Conservation (phyloP, 2,329 filamentous ascomycete species). For the Xylaria sp. region DNA sequence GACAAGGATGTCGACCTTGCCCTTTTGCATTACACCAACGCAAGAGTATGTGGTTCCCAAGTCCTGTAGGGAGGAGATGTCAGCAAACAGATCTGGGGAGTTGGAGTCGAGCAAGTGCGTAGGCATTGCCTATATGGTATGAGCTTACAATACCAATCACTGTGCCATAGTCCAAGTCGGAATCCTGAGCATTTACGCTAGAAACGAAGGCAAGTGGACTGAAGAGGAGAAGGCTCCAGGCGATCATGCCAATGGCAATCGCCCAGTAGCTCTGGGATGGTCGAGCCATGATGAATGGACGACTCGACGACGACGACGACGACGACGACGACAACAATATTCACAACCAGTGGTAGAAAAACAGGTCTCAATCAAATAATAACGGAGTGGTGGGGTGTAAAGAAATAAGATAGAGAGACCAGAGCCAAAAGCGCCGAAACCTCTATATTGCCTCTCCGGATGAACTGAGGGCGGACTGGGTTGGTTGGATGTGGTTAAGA, state of each 20-base stretch:
- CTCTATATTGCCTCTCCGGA: constrained; percentile 33
- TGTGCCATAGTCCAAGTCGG: constrained; percentile 77
- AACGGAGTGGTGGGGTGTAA: constrained; percentile 7
- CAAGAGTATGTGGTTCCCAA: constrained; percentile 88
- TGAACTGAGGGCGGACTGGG: constrained; percentile 6
- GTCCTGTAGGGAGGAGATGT: constrained; percentile 55
- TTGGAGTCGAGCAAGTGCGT: neutral
- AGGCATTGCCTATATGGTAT: neutral
- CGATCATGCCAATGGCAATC: constrained; percentile 84
- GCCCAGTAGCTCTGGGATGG: constrained; percentile 71
- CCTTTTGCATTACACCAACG: constrained; percentile 94
- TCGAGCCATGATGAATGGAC: constrained; percentile 52
- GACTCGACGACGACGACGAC: constrained; percentile 19
- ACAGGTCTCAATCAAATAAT: constrained; percentile 6
- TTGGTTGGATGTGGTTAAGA: constrained; percentile 29
- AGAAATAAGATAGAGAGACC: constrained; percentile 27
- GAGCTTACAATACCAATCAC: constrained; percentile 85
- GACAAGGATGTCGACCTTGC: constrained; percentile 93
- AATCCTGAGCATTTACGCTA: constrained; percentile 73
- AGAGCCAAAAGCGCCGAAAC: constrained; percentile 32
- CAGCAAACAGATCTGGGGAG: neutral
- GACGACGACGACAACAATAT: constrained; percentile 2
- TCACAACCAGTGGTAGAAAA: constrained; percentile 19
- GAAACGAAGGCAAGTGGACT: constrained; percentile 85
- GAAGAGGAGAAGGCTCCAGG: constrained; percentile 91